Evolutionary conservation across 163 green algal genomes (phyloP), one percentile per base, ranked within the genome.

Genomic region (Prototheca cutis): DNA sequence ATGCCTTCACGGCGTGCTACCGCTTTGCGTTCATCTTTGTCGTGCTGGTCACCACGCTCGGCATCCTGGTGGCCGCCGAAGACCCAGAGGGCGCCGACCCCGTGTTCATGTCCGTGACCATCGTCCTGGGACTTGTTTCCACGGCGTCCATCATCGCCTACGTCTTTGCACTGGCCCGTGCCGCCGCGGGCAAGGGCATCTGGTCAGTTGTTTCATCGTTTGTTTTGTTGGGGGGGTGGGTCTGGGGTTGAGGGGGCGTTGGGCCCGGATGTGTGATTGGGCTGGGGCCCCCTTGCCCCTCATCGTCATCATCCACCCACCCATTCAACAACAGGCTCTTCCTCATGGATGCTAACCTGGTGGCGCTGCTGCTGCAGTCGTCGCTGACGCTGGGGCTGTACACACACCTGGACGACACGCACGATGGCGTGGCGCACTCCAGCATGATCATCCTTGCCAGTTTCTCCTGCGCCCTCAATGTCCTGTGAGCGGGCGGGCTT

Each of bases 1-100:
- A 69, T 33, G 27, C 55, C 19, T 76, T 65, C 25, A 60, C 48
- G 4, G 53, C 68, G 2, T 6, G 67, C 2, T 42, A 69, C 21
- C 74, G 74, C 19, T 40, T 76, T n/a, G 55, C 39, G 18, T 17
- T 40, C n/a, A 54, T 65, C 31, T 32, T 70, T 15, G 48, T 61
- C 36, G 48, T 70, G 55, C 30, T 62, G 24, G 42, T 69, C 30
- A 36, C 33, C 2, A 24, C 53, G 0, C 47, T 76, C 18, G 61
- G 60, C 6, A 59, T 74, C 4, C 47, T 59, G 39, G 66, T 65
- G 5, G 39, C 53, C 4, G 33, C 63, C 4, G 60, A 69, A 54
- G 34, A 63, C n/a, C 24, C 24, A 23, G 23, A 30, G 4, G 33
- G 48, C 29, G 17, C 32, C 4, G 23, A 52, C 23, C 32, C 33